Evolutionary conservation across 78 protist genomes (phyloP).

Genomic region (Isochrysis galbana): DNA sequence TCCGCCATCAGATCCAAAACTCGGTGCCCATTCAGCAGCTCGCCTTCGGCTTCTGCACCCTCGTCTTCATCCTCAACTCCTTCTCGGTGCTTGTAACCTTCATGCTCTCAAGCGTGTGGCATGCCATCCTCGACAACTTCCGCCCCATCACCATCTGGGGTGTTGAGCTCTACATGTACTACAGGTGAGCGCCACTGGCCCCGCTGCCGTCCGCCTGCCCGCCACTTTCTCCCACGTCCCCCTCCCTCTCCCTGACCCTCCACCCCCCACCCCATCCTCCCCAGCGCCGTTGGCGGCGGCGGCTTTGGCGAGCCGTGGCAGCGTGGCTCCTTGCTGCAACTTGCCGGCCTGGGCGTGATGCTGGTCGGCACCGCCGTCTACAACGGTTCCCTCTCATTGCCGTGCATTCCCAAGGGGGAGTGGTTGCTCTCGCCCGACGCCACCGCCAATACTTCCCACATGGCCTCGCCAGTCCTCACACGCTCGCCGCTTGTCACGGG

Average conservation of each 20-base stretch:
- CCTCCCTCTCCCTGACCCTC: neutral
- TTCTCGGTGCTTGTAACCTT: constrained; percentile 3
- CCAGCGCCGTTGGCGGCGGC: neutral
- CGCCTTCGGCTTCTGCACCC: neutral
- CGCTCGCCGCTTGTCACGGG: constrained; percentile 13
- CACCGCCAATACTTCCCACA: neutral
- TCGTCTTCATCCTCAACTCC: neutral
- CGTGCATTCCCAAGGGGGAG: neutral
- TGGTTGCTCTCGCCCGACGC: neutral
- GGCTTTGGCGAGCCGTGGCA: neutral
- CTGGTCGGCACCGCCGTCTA: constrained; percentile 9
- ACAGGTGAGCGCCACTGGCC: neutral
- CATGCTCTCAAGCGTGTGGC: constrained; percentile 18
- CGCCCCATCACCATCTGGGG: constrained; percentile 13
- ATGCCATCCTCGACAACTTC: constrained; percentile 39
- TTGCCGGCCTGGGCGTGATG: neutral
- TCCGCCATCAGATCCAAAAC: neutral
- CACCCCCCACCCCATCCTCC: neutral
- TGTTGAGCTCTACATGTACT: neutral
- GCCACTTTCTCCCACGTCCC: neutral
- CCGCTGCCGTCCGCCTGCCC: no score
- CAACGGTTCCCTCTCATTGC: neutral
- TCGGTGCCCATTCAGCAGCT: neutral
- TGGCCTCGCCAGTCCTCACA: neutral
- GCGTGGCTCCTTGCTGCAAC: neutral